phyloP scores from a whole-genome alignment of 163 green algal genomes.

The Scenedesmus sp. region DNA sequence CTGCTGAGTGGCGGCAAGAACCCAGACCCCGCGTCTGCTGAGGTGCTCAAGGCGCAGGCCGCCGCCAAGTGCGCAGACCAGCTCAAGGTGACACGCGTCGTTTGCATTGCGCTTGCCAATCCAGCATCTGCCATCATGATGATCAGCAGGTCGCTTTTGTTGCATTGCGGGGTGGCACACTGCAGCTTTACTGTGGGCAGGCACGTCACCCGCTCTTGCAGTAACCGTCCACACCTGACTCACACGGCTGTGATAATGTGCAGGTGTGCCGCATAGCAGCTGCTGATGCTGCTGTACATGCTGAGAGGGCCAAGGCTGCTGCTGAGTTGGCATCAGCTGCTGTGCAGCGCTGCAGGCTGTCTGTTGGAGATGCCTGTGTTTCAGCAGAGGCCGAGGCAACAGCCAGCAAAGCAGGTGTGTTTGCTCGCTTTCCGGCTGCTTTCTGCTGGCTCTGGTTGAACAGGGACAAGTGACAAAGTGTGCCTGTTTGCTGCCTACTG shows the following conservation, averaged over 20 bases:
- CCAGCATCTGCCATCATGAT: background rate
- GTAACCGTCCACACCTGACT: no score
- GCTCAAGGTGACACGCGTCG: constrained; percentile 62
- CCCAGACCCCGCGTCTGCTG: constrained; percentile 64
- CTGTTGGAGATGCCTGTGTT: constrained; percentile 62
- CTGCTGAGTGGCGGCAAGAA: constrained; percentile 72
- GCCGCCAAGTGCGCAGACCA: constrained; percentile 77
- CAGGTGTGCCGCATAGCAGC: constrained; percentile 56
- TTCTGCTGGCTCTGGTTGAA: background rate
- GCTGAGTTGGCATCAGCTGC: constrained; percentile 63
- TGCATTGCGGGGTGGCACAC: no score
- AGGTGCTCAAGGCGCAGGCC: constrained; percentile 76
- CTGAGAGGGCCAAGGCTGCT: constrained; percentile 59
- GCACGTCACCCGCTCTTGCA: background rate
- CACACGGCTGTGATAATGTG: background rate
- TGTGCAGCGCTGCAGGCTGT: constrained; percentile 46
- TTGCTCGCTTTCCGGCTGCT: background rate
- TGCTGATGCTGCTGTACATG: constrained; percentile 62
- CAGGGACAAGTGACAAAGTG: background rate
- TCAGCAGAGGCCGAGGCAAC: constrained; percentile 66
- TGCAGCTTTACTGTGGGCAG: background rate
- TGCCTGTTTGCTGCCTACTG: background rate
- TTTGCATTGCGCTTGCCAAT: background rate
- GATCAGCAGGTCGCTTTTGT: no score
- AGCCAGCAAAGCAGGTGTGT: constrained; percentile 57